These are phyloP conservation scores for Pyrrhoderma noxium DNA, from an alignment of 1,284 basidiomycete species.

Conservation along the genomic window DNA sequence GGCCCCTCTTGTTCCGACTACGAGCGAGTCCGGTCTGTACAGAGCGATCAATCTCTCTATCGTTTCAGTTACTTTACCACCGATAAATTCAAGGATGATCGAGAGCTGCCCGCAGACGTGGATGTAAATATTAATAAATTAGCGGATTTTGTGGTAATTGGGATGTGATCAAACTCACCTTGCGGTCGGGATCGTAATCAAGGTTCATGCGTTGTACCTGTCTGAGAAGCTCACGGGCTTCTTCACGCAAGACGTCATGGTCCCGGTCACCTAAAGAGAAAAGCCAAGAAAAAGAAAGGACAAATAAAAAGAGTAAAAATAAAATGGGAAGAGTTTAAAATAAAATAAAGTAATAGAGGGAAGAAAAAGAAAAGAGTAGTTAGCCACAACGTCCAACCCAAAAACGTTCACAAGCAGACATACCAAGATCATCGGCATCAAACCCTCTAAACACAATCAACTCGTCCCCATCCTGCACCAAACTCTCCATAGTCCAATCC, in stretches of 20 bases:
- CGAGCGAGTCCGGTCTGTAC: constrained; percentile 90
- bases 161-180: constrained; percentile 34
- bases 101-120: constrained; percentile 55
- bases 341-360: too few species aligned
- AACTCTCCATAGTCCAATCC: constrained; percentile 81
- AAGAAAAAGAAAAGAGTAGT: too few species aligned
- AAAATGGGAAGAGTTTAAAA: too few species aligned
- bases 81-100: constrained; percentile 90
- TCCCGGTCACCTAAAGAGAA: constrained; percentile 48
- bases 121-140: too few species aligned
- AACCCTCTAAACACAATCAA: constrained; percentile 88
- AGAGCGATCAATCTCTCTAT: constrained; percentile 91
- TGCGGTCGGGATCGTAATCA: constrained; percentile 73
- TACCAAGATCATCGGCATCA: constrained; percentile 77
- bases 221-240: constrained; percentile 81
- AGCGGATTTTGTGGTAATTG: background rate
- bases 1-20: constrained; percentile 86
- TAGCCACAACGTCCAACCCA: too few species aligned
- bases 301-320: background rate
- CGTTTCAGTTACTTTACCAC: constrained; percentile 83
- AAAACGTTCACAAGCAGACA: too few species aligned
- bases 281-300: background rate
- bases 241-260: constrained; percentile 80
- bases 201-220: constrained; percentile 76
- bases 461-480: constrained; percentile 92